Base-by-base conservation (phyloP, 352 stramenopile genomes). In the Globisporangium alternatum region DNA sequence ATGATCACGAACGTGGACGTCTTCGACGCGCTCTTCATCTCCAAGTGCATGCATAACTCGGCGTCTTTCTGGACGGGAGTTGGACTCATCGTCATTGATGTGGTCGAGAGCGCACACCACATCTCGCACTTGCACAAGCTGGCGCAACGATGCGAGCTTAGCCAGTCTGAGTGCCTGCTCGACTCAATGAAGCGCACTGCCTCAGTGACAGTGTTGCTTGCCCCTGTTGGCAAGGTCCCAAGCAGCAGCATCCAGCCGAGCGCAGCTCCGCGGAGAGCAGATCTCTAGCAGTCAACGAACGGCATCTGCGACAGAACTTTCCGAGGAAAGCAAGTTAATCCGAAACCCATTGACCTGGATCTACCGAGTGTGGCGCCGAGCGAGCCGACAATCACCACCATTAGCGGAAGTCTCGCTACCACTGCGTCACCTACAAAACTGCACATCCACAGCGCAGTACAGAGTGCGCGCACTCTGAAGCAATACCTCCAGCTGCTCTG, bases 401-500 rank as follows among this genome's bases (percentile, higher is more conserved):
- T 7, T 37, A 37, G 8, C 8, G 31, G 44, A 51, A 43, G 13
- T 5, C 37, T 43, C 37, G 37, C 37, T 43, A 17, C 37, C 9
- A 43, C 37, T 3, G 2, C 37, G 37, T 13, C 37, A 9, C 8
- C 10, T 17, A 5, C 13, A 17, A 9, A 19, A 9, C 9, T 5
- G 6, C 9, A 51, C 5, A 25, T 51, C 44, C 1, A 51, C 28
- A 25, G 19, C n/a, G 3, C n/a, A 51, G n/a, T 5, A 19, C 44
- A 28, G 5, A 51, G 19, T 10, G 44, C 44, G 10, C 5, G 21
- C 6, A 17, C 7, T 17, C 7, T 43, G 37, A 0, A 63, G 13
- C 47, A 48, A 30, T 8, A 15, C 0, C 31, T 63, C 6, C 54
- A 63, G 17, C 10, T 59, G 1, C 44, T 63, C 41, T 59, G 60